phyloP scores from a whole-genome alignment of 345 rosid species.

The Salix dunnii region DNA sequence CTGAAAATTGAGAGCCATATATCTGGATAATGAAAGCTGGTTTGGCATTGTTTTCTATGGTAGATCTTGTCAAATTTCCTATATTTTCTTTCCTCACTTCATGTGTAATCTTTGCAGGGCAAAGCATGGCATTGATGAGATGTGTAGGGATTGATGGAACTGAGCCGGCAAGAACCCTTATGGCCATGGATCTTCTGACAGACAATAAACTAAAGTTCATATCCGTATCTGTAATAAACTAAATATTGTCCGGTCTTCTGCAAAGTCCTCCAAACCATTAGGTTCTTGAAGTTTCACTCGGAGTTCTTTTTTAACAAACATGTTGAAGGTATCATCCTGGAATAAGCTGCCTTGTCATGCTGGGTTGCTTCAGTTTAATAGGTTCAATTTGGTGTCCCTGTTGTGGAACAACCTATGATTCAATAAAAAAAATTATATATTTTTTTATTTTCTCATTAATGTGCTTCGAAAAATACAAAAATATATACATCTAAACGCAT shows the following conservation, averaged over 20 bases:
- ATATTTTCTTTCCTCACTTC: neutral
- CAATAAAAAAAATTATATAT: too few species aligned
- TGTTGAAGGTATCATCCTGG: neutral
- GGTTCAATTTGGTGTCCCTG: constrained; percentile 9
- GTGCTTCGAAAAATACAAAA: too few species aligned
- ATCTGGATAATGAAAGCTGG: neutral
- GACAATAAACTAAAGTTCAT: constrained; percentile 13
- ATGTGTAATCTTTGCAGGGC: constrained; percentile 50
- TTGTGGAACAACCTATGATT: too few species aligned
- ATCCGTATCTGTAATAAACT: neutral
- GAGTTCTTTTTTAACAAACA: constrained; percentile 8
- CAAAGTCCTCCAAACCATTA: constrained; percentile 5
- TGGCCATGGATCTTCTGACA: constrained; percentile 61
- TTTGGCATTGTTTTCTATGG: neutral
- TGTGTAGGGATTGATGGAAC: constrained; percentile 95
- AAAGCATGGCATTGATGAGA: constrained; percentile 71
- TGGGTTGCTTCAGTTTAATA: neutral
- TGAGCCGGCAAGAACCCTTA: constrained; percentile 95
- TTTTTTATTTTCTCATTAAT: too few species aligned
- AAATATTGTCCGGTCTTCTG: neutral
- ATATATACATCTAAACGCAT: too few species aligned
- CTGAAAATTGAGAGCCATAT: neutral
- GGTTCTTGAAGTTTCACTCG: neutral
- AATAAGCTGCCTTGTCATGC: neutral
- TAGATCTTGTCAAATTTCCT: neutral